Evolutionary conservation across 768 basidiomycete species (phyloP).

Genomic region (Stropharia rugosoannulata): DNA sequence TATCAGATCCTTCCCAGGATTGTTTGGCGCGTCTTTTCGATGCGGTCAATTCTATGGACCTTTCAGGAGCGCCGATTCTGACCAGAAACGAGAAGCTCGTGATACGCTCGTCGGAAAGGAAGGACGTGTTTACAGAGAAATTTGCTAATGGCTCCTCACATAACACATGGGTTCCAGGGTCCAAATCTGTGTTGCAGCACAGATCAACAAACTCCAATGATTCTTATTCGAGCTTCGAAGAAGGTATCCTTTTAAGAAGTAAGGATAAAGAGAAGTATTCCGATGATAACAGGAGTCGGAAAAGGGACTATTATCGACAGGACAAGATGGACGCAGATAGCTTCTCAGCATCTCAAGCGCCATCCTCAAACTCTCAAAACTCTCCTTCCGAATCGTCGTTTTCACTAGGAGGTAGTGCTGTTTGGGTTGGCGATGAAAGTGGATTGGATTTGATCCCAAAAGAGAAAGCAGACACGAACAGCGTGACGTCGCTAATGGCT

Average conservation of each 20-base stretch:
- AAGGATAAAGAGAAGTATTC: conserved; percentile 28
- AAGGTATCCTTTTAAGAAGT: conserved; percentile 53
- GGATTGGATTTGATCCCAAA: conserved; percentile 48
- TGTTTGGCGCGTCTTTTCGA: conserved; percentile 90
- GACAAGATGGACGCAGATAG: conserved; percentile 37
- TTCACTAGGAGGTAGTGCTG: conserved; percentile 75
- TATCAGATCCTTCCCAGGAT: conserved; percentile 83
- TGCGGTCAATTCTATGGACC: conserved; percentile 89
- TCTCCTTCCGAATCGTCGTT: conserved; percentile 76
- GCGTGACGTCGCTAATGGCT: conserved; percentile 36
- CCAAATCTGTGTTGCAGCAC: conserved; percentile 33
- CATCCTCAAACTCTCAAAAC: conserved; percentile 34
- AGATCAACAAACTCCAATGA: conserved; percentile 56
- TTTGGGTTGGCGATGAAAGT: conserved; percentile 83
- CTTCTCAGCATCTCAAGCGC: conserved; percentile 22
- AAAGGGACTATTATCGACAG: conserved; percentile 23
- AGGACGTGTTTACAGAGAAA: conserved; percentile 90
- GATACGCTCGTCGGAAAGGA: conserved; percentile 87
- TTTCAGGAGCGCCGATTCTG: conserved; percentile 74
- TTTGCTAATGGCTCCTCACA: conserved; percentile 45
- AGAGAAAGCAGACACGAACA: conserved; percentile 40
- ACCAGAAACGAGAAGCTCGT: conserved; percentile 84
- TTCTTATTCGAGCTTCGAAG: conserved; percentile 71
- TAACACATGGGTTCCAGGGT: conserved; percentile 18
- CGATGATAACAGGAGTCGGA: conserved; percentile 36